Base-by-base conservation (phyloP, 495 filamentous ascomycete genomes). In the Neurospora tetraspora region DNA sequence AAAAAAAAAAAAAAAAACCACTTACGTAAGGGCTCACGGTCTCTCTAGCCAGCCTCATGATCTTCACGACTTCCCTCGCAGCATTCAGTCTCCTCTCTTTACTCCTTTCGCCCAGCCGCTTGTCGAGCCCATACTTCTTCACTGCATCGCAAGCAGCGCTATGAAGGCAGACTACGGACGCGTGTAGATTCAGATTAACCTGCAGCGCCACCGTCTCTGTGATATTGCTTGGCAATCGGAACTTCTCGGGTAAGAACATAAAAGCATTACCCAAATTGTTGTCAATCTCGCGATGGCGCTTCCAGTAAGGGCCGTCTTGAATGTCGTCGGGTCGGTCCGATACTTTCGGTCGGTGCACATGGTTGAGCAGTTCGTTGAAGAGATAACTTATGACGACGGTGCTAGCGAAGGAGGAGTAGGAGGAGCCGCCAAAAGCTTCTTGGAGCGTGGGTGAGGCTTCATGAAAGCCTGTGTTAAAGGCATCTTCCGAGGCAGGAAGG, bases 251-350 rank as follows among this genome's bases (percentile, higher is more conserved):
- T 6, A 86, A 73, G 71, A 80, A 84, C 82, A 86, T 84, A 73
- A 86, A 86, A 3, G 79, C 77, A 71, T 77, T 83, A 8, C 82
- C 82, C 2, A 86, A 77, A 2, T 73, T 78, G 23, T 83, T 85
- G 75, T 86, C 84, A 45, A 86, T 78, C 31, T 85, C 80, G 16
- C 84, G 78, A 68, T 86, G 84, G 9, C 83, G 82, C 40, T 81
- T 78, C 84, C 84, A 86, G 70, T 80, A 85, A 36, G 72, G 73
- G 27, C 83, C 84, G 47, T 78, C 74, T 36, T 84, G 76, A 14
- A 76, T 71, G 69, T 85, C 80, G 5, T 83, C 79, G 5, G 82
- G 81, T 10, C 73, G 75, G 61, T 85, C 84, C 36, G 75, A 73
- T 16, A 80, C 78, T 73, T 78, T 81, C 0, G 81, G 78, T 12